A percentile compares a stretch with the other conserved stretches of the same genome.
These are phyloP conservation scores for Penicillium pulvis DNA, from an alignment of 495 filamentous ascomycete genomes.

Conservation along the genomic window DNA sequence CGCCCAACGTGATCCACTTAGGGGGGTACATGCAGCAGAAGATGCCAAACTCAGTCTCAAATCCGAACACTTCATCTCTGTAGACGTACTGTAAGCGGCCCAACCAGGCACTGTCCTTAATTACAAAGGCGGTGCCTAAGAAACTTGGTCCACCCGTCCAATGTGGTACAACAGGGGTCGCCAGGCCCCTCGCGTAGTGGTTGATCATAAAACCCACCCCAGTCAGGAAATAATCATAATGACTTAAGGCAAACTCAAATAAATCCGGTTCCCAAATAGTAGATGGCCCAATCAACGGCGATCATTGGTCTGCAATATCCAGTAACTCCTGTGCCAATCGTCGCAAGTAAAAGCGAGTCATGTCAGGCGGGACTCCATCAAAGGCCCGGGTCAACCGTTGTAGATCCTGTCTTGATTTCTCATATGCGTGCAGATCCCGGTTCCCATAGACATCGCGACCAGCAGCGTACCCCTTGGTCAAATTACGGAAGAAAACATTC, in stretches of 20 bases:
- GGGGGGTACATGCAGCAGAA: slow-evolving; percentile 13
- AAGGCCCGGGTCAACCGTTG: slow-evolving; percentile 69
- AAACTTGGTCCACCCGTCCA: slow-evolving; percentile 5
- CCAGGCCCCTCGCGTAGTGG: background rate
- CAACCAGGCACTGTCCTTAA: slow-evolving; percentile 5
- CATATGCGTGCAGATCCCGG: slow-evolving; percentile 80
- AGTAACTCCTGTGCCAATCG: slow-evolving; percentile 72
- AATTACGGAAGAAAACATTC: slow-evolving; percentile 81
- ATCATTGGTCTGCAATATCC: slow-evolving; percentile 33
- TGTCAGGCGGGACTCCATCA: slow-evolving; percentile 63
- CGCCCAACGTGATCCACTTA: slow-evolving; percentile 24
- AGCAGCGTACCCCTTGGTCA: slow-evolving; percentile 67
- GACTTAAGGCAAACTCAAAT: background rate
- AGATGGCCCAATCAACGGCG: background rate
- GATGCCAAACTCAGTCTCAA: slow-evolving; percentile 3
- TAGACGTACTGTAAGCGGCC: slow-evolving; percentile 5
- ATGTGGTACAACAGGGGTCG: background rate
- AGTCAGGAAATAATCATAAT: slow-evolving; percentile 1
- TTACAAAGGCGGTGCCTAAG: slow-evolving; percentile 11
- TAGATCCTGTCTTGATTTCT: slow-evolving; percentile 74
- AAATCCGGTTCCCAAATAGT: background rate
- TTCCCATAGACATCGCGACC: slow-evolving; percentile 89
- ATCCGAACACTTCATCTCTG: background rate
- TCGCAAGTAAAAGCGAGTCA: slow-evolving; percentile 72
- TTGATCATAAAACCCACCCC: background rate